Evolutionary conservation across 805 yeast species (phyloP), one percentile per base, ranked within the genome.

Genomic region (Tetrapisispora fleetii): DNA sequence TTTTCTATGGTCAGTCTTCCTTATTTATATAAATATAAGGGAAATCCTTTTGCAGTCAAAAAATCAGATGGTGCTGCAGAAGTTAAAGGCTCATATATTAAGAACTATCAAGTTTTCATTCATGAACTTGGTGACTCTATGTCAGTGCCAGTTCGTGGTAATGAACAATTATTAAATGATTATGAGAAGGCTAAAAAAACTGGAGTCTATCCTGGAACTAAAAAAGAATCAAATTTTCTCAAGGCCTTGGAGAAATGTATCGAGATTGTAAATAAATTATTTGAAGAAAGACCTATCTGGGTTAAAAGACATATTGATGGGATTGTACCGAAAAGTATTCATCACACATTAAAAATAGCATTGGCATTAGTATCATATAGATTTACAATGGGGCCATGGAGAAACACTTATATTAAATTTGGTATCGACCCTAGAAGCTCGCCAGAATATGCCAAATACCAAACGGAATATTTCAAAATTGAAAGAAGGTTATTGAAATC

Each of bases 311-410:
- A 85, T 54, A 62, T 90, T 21, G 72, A 69, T 48, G 70, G 74
- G 7, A 69, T 80, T 46, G 69, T 81, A 3, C 83, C 86, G 0
- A 59, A 63, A 21, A 52, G 71, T 57, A 50, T 63, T 10, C 65
- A 63, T 39, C 63, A 60, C 36, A 58, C 79, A 59, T 53, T 91
- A 40, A 81, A 84, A 56, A 81, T 77, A 53, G 95, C 96, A 0
- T 64, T 93, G 45, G 95, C 98, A 0, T 83, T 85, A 62, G 84
- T 88, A 0, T 76, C 96, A 0, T 93, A 80, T 62, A 76, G 87
- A 39, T 85, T 81, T 62, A 79, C 84, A 36, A 85, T 84, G 58
- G 99, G 99, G 0, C 99, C 98, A 0, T 93, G 96, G 95, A 75
- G 98, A 57, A 88, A 87, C 51, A 79, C 93, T 11, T 88, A 83